Evolutionary conservation across 1,139 yeast species (phyloP).

Genomic region (Hemisphaericaspora xylanilytica): DNA sequence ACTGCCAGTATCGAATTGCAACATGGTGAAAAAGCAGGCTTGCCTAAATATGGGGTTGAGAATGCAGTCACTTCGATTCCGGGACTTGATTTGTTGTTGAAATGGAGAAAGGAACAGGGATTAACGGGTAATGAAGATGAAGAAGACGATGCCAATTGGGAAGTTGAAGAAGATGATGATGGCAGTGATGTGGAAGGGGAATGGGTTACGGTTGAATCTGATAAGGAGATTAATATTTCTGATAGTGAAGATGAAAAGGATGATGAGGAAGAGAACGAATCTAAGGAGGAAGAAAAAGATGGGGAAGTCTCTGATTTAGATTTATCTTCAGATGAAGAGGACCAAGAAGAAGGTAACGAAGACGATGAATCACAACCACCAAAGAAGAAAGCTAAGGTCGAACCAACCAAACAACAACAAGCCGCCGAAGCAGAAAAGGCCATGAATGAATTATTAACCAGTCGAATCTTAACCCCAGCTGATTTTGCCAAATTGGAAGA

Average conservation of each 20-base stretch:
- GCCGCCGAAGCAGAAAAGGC: slow-evolving; percentile 39
- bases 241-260: slow-evolving; percentile 46
- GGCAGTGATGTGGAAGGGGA: slow-evolving; percentile 62
- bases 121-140: slow-evolving; percentile 41
- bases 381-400: slow-evolving; percentile 23
- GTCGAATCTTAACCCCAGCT: slow-evolving; percentile 89
- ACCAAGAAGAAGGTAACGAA: slow-evolving; percentile 33
- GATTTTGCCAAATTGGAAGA: slow-evolving; percentile 95
- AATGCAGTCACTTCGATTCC: slow-evolving; percentile 66
- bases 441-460: slow-evolving; percentile 62
- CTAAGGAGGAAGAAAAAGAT: slow-evolving; percentile 34
- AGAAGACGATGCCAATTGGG: slow-evolving; percentile 43
- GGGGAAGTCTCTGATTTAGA: slow-evolving; percentile 40
- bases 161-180: slow-evolving; percentile 38
- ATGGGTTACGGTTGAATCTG: slow-evolving; percentile 60
- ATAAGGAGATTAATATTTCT: slow-evolving; percentile 53
- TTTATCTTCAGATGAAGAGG: slow-evolving; percentile 24
- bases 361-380: slow-evolving; percentile 43
- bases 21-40: slow-evolving; percentile 44
- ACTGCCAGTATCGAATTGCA: slow-evolving; percentile 78
- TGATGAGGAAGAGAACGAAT: slow-evolving; percentile 20
- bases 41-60: slow-evolving; percentile 75
- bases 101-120: slow-evolving; percentile 81
- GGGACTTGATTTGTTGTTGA: slow-evolving; percentile 83
- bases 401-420: slow-evolving; percentile 23